Percentiles rank a stretch among this genome's conserved stretches.
Conservation (phyloP, 495 filamentous ascomycete genomes). For the Penicillium dipodomyicola region DNA sequence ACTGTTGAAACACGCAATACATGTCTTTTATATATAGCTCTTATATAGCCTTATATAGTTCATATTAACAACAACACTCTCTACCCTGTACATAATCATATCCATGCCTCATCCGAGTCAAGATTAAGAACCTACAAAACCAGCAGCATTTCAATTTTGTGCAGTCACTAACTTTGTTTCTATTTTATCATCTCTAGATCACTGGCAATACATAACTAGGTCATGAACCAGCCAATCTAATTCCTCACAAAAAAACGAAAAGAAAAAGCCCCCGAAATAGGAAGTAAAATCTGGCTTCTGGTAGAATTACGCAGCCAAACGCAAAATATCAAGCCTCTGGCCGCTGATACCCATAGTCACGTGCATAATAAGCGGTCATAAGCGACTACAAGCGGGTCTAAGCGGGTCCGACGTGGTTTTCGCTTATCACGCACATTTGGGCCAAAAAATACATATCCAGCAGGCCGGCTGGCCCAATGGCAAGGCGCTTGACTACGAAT, state of each 20-base stretch:
- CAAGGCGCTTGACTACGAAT: constrained; percentile 72
- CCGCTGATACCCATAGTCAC: not conserved
- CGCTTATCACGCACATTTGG: not conserved
- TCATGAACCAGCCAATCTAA: not conserved
- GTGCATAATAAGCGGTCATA: not conserved
- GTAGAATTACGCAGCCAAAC: not conserved
- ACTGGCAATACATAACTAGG: not conserved
- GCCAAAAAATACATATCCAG: not conserved
- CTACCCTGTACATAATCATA: not conserved
- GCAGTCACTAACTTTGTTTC: not conserved
- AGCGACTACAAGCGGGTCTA: not conserved
- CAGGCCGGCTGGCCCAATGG: constrained; percentile 60
- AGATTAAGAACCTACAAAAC: not conserved
- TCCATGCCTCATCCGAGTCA: not conserved
- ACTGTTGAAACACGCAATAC: not conserved
- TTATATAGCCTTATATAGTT: not conserved
- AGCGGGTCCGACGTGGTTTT: too few species aligned
- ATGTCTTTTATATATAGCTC: not conserved
- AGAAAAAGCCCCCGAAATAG: not conserved
- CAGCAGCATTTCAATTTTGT: not conserved
- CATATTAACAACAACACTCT: not conserved
- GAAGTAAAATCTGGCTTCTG: not conserved
- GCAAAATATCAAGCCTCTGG: not conserved
- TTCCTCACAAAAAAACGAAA: not conserved
- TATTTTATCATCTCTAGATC: too few species aligned